A percentile compares a stretch with the other conserved stretches of the same genome.
Conservation (phyloP, 2,329 filamentous ascomycete species). For the Triangularia verruculosa region DNA sequence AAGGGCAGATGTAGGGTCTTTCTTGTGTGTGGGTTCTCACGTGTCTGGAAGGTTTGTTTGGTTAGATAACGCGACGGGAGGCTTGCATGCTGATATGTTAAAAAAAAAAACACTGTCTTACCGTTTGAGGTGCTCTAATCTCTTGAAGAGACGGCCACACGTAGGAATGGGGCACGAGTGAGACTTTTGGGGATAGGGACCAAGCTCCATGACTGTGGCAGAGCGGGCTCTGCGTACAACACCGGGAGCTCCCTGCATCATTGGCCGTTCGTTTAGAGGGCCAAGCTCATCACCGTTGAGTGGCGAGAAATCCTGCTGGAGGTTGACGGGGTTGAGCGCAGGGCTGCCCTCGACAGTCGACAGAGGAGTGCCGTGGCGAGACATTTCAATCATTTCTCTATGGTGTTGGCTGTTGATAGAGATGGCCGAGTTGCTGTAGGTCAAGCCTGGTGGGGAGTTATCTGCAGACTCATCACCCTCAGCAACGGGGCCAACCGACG, state of each 20-base stretch:
- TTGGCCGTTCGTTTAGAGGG: slow-evolving; percentile 60
- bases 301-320: slow-evolving; percentile 67
- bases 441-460: slow-evolving; percentile 74
- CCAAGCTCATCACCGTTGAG: slow-evolving; percentile 63
- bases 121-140: slow-evolving; percentile 98
- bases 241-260: slow-evolving; percentile 68
- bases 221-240: slow-evolving; percentile 88
- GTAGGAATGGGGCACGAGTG: slow-evolving; percentile 99
- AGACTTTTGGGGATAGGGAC: slow-evolving; percentile 94
- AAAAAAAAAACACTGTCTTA: slow-evolving; percentile 57
- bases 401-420: slow-evolving; percentile 64
- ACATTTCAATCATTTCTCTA: slow-evolving; percentile 77
- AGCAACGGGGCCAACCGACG: slow-evolving; percentile 75
- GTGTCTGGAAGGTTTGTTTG: slow-evolving; percentile 64
- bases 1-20: slow-evolving; percentile 93
- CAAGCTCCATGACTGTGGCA: slow-evolving; percentile 93
- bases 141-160: slow-evolving; percentile 96
- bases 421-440: slow-evolving; percentile 68
- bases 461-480: slow-evolving; percentile 77
- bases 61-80: slow-evolving; percentile 46
- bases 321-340: slow-evolving; percentile 65
- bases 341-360: slow-evolving; percentile 81
- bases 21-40: slow-evolving; percentile 99
- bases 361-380: slow-evolving; percentile 85
- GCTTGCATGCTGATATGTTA: slow-evolving; percentile 35